Base-by-base conservation (phyloP, 2,329 filamentous ascomycete species). In the Xylariales sp. region DNA sequence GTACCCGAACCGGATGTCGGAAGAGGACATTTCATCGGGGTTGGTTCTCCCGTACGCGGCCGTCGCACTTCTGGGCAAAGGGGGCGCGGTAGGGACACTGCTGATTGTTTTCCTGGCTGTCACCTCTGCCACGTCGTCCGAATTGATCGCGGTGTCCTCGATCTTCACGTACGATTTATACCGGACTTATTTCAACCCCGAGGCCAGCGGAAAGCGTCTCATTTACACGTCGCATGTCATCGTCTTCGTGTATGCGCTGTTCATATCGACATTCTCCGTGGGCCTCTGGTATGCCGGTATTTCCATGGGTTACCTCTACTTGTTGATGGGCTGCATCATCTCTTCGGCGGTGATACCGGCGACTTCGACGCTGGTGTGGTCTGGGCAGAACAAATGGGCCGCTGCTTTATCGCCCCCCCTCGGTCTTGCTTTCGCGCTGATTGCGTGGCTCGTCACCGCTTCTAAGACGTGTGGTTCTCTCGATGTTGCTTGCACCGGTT, bases 271-370 rank as follows among this genome's bases (percentile, higher is more conserved):
- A 1, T 93, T 97, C 79, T 90, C 90, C 0, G 92, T 93, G 0
- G 93, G 92, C 0, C 86, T 96, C 0, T 88, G 83, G 78, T 91
- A 92, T 70, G 89, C 88, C 1, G 90, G 91, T 23, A 91, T 97
- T 68, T 91, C 88, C 10, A 96, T 97, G 92, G 94, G 93, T 10
- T 97, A 94, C 75, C 84, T 97, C 3, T 97, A 97, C 76, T 83
- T 97, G 1, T 87, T 97, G 76, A 97, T 97, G 94, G 94, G 94
- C 7, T 92, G 94, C 58, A 93, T 97, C 75, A 96, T 97, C 76
- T 93, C 91, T 0, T 89, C 92, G 0, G 94, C 93, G 3, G 93
- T 97, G 3, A 85, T 97, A 12, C 94, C 94, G 0, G 92, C 93
- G 0, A 91, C 93, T 0, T 82, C 97, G 69, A 92, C 93, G 0